phyloP scores from a whole-genome alignment of 106 monocot genomes.

The Allium fistulosum region DNA sequence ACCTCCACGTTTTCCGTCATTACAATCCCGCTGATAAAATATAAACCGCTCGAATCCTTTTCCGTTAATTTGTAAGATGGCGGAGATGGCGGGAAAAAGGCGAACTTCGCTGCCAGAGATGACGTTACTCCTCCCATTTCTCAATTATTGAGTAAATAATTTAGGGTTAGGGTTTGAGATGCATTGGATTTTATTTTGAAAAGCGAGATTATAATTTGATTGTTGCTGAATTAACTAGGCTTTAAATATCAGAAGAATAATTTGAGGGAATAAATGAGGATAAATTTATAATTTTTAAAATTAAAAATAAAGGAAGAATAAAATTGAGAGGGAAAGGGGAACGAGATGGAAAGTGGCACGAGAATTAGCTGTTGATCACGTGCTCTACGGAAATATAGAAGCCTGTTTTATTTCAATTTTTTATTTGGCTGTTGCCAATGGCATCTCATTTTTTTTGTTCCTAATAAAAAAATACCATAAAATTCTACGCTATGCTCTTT shows the following conservation, averaged over 20 bases:
- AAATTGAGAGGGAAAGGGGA: background rate
- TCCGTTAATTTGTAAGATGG: conserved; percentile 40
- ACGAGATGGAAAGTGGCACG: background rate
- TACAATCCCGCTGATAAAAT: conserved; percentile 25
- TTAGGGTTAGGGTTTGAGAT: background rate
- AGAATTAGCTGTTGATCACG: background rate
- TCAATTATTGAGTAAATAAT: background rate
- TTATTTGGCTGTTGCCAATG: no score
- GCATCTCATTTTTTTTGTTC: no score
- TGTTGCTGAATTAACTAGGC: no score
- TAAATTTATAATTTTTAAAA: background rate
- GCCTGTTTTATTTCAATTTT: no score
- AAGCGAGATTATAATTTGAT: background rate
- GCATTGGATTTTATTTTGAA: background rate
- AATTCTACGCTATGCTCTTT: no score
- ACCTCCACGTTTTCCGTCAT: conserved; percentile 32
- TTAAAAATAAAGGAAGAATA: background rate
- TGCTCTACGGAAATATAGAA: background rate
- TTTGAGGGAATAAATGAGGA: background rate
- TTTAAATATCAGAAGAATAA: background rate
- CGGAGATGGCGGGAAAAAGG: conserved; percentile 65
- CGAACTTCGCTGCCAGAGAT: conserved; percentile 56
- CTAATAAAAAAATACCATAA: no score
- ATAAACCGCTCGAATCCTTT: conserved; percentile 7
- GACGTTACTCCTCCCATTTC: conserved; percentile 64